A percentile compares a stretch with the other conserved stretches of the same genome.
Conservation (phyloP, 805 yeast genomes). For the Cephaloascus albidus region DNA sequence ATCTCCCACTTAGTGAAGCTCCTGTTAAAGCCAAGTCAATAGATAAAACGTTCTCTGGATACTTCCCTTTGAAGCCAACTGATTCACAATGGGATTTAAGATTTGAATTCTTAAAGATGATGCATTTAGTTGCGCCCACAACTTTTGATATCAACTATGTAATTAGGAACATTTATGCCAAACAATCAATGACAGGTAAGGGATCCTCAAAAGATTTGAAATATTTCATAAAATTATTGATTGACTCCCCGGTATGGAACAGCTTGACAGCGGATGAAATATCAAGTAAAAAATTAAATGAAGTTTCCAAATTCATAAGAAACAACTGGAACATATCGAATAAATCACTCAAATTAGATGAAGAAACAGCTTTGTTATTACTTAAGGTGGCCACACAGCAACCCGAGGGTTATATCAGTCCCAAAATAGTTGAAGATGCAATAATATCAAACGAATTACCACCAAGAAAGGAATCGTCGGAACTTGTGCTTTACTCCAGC, state of each 20-base stretch:
- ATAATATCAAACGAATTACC: background rate
- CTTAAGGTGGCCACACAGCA: background rate
- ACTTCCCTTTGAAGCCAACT: background rate
- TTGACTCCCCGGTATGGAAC: constrained; percentile 13
- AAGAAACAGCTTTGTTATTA: background rate
- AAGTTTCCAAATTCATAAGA: background rate
- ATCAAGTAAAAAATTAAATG: background rate
- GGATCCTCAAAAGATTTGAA: constrained; percentile 19
- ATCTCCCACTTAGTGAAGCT: background rate
- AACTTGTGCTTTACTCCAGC: too few species aligned
- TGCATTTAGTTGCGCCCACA: constrained; percentile 17
- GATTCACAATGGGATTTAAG: constrained; percentile 8
- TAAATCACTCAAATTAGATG: background rate
- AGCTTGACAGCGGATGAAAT: background rate
- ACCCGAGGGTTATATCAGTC: background rate
- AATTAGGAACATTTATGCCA: constrained; percentile 7
- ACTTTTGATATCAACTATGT: constrained; percentile 16
- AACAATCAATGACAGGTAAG: constrained; percentile 3
- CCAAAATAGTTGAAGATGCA: background rate
- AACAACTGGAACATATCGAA: background rate
- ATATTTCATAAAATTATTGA: constrained; percentile 18
- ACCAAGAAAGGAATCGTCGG: background rate
- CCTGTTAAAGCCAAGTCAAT: background rate
- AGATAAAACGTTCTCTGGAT: background rate
- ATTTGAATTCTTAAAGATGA: constrained; percentile 13